Percentiles rank a stretch among this genome's conserved stretches.
These are phyloP conservation scores for Cryomyces antarcticus DNA, from an alignment of 495 filamentous ascomycete genomes.

Conservation along the genomic window DNA sequence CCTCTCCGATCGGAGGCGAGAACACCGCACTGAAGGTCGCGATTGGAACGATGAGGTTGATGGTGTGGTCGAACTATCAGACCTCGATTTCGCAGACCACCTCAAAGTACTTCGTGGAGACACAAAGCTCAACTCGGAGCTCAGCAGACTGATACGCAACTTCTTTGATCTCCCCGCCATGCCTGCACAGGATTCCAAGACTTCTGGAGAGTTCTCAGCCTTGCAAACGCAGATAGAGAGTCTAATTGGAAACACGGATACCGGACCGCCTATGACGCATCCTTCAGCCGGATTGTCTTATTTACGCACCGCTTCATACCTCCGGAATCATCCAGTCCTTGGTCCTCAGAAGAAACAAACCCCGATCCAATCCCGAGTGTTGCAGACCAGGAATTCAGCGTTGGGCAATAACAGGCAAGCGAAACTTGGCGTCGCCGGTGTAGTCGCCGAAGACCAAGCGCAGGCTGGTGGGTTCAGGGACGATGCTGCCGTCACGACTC, in stretches of 20 bases:
- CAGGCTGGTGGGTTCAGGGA: not conserved
- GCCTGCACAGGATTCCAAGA: conserved; percentile 1
- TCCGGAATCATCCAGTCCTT: conserved; percentile 63
- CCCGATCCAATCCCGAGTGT: conserved; percentile 47
- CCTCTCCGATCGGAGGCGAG: conserved; percentile 2
- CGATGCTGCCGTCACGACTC: not conserved
- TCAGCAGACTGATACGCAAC: conserved; percentile 27
- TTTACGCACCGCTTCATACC: conserved; percentile 43
- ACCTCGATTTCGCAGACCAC: not conserved
- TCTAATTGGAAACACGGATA: conserved; percentile 3
- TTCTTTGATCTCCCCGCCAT: conserved; percentile 33
- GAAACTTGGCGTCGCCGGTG: conserved; percentile 16
- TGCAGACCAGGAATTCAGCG: conserved; percentile 22
- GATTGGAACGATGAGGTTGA: not conserved
- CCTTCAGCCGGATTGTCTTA: conserved; percentile 84
- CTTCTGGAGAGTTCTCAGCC: not conserved
- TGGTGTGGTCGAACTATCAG: not conserved
- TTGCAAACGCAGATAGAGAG: not conserved
- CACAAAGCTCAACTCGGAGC: conserved; percentile 8
- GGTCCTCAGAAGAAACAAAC: conserved; percentile 48
- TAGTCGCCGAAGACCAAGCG: conserved; percentile 5
- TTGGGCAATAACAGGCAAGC: not conserved
- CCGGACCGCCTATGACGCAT: conserved; percentile 64
- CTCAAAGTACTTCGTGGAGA: not conserved
- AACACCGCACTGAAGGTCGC: not conserved